phyloP scores from a whole-genome alignment of 2,329 filamentous ascomycete species.

The Penicillium frequentans region DNA sequence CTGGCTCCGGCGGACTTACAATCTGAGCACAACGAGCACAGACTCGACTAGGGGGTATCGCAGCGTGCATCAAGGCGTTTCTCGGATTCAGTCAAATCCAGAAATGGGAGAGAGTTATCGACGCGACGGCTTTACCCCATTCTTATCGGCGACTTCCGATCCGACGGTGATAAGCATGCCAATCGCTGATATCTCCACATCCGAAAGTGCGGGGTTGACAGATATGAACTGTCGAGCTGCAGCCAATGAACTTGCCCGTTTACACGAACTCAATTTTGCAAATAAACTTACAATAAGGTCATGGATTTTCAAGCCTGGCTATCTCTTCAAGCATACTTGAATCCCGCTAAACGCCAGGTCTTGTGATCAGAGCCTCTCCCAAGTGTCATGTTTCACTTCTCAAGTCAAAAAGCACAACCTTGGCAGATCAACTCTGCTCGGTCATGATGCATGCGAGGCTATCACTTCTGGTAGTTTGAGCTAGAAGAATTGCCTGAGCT shows the following conservation, averaged over 20 bases:
- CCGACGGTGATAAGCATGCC: slow-evolving; percentile 5
- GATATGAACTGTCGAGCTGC: background rate
- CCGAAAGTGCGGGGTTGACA: background rate
- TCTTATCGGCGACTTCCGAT: slow-evolving; percentile 8
- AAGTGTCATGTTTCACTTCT: too few species aligned
- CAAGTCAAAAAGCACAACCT: too few species aligned
- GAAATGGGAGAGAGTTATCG: background rate
- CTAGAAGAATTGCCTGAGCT: background rate
- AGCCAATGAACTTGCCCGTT: background rate
- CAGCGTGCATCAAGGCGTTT: background rate
- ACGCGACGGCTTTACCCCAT: slow-evolving; percentile 2
- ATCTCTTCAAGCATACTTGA: background rate
- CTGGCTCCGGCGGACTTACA: background rate
- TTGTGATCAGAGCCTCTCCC: too few species aligned
- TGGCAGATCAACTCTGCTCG: too few species aligned
- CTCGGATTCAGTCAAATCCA: background rate
- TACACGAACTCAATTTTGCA: background rate
- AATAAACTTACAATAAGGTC: background rate
- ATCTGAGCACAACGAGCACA: slow-evolving; percentile 19
- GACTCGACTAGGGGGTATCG: slow-evolving; percentile 4
- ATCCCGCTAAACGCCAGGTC: too few species aligned
- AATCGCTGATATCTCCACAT: background rate
- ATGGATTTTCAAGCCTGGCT: background rate
- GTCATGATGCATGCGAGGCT: background rate
- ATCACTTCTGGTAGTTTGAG: background rate